Base-by-base conservation (phyloP, 179 eudicot genomes). In the Vitellaria paradoxa region DNA sequence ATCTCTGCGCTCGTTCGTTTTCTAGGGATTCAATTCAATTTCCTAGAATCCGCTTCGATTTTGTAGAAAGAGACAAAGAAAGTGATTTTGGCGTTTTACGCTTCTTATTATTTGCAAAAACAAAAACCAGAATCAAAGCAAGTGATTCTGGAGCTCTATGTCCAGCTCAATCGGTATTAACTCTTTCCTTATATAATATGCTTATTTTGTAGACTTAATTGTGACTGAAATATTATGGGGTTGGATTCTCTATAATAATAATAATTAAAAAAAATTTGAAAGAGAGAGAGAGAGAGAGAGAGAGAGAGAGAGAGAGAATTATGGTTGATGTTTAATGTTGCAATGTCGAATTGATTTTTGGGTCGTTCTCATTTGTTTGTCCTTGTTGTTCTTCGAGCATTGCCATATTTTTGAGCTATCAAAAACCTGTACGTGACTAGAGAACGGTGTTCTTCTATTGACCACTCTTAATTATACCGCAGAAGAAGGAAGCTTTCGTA, bases 1-100 rank as follows among this genome's bases (percentile, higher is more conserved):
- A 9, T 2, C 24, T 73, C 15, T 17, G 3, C 55, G 64, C 4
- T 21, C 47, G 55, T 11, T 64, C 64, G 64, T 65, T 42, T 76
- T 76, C 78, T 66, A 55, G 78, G 78, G 72, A 30, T 30, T 75
- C 78, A 4, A 17, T 64, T 40, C 17, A 53, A 52, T 42, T 52
- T 64, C 78, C 78, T 66, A 56, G 72, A 76, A 52, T 76, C 66
- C 78, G 63, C 70, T 75, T 50, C 50, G 12, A 30, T 30, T 30
- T 30, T 1, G n/a, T 21, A 59, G n/a, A n/a, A 59, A 4, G 23
- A 17, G n/a, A 6, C 4, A 5, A 18, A 18, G 63, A 59, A 6
- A 59, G 23, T 23, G 63, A 20, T 4, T 59, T 17, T 30, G 7
- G 63, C 6, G 63, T 21, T 24, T 24, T 62, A 18, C 7, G 23